Base-by-base conservation (phyloP, 1,284 basidiomycete genomes). In the Trichosporon sp. region DNA sequence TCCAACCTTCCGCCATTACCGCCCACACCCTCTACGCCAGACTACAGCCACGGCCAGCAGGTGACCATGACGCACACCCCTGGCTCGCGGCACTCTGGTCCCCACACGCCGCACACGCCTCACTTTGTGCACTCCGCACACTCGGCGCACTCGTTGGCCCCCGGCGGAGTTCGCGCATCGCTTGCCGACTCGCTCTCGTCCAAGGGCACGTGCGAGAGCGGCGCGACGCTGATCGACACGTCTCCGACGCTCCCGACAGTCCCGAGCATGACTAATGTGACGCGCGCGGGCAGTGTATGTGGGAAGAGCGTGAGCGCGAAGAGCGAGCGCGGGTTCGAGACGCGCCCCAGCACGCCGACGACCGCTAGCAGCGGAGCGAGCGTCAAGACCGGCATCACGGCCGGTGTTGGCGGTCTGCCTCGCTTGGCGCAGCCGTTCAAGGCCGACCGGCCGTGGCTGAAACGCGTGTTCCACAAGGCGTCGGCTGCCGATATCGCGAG, bases 401-500 rank as follows among this genome's bases (percentile, higher is more conserved):
- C 61, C 35, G 61, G 12, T 10, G 59, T 61, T 10, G 51, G 51
- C 51, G 51, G 19, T 10, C 59, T 63, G 59, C 59, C 59, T 10
- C 59, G 59, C 31, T 14, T 16, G 59, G 59, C 59, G 59, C 31
- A n/a, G 31, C 59, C 59, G 59, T 35, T 63, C 14, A 32, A 35
- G 16, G 31, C 59, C 59, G 59, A 63, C 32, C 59, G 59, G 31
- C 31, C 59, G 32, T 63, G 59, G 59, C 59, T 63, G 32, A 63
- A 63, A 32, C 59, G 59, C 32, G 59, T 63, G 59, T 63, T 63
- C 59, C 59, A 63, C 59, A 63, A 63, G 31, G 31, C 59, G 31
- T 35, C 59, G 14, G 31, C 59, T 2, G 59, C 31, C 19, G 59
- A 35, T 31, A 10, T 63, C 14, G 59, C 59, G 35, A 16, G 16